Base-by-base conservation (phyloP, 1,139 yeast species). In the Kazachstania sp. region DNA sequence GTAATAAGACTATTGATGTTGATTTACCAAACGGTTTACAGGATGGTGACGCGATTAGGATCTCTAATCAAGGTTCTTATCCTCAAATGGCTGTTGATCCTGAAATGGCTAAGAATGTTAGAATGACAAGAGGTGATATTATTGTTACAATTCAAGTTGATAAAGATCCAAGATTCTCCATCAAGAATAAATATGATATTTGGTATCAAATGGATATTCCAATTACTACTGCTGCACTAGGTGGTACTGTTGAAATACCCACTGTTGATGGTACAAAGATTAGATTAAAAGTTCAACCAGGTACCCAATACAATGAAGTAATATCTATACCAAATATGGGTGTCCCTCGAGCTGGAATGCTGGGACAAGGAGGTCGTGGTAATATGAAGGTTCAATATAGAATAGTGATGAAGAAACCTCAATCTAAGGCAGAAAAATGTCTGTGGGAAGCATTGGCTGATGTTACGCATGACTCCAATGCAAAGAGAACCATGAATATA, bases 171-270 rank as follows among this genome's bases (percentile, higher is more conserved):
- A 67, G 72, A 34, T 92, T 90, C 67, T 71, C 73, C 43, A 76
- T 96, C 46, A 72, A 71, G 30, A 56, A 63, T 52, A 63, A 63
- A 40, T 59, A 58, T 35, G 84, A 84, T 39, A 74, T 92, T 52
- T 66, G 84, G 49, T 75, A 79, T 59, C 71, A 74, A 36, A 79
- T 82, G 45, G 79, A 79, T 41, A 80, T 92, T 47, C 83, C 94
- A 43, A 86, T 88, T 81, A 92, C 98, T 1, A 92, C 98, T 0
- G 98, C 98, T 2, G 92, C 96, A 0, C 72, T 92, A 44, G 99
- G 99, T 49, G 99, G 99, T 34, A 81, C 79, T 46, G 76, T 92
- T 29, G 78, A 83, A 43, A 80, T 92, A 13, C 97, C 97, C 36
- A 90, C 97, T 0, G 76, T 92, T 34, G 88, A 83, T 54, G 88